phyloP scores from a whole-genome alignment of 2,329 filamentous ascomycete species.

The Xylariaceae sp. region DNA sequence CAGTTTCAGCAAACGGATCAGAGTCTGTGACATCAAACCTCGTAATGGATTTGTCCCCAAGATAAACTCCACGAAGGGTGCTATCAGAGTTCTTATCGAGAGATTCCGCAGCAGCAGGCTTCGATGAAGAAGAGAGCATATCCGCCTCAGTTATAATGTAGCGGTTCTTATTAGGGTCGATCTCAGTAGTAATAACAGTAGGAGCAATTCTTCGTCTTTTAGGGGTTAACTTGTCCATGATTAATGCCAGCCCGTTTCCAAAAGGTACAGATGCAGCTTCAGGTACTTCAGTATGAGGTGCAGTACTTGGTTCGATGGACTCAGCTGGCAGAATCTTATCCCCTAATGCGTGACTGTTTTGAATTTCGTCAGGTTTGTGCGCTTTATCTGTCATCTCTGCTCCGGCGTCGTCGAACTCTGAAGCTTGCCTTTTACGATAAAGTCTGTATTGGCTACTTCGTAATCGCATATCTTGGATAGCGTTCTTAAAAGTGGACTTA shows the following conservation, averaged over 20 bases:
- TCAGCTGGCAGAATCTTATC: neutral
- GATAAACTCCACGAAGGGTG: conserved; percentile 26
- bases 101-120: neutral
- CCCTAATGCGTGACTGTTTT: neutral
- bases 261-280: neutral
- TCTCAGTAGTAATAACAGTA: conserved; percentile 27
- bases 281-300: neutral
- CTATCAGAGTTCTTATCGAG: neutral
- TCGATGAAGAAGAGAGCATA: conserved; percentile 12
- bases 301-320: neutral
- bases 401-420: conserved; percentile 24
- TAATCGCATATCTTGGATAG: conserved; percentile 61
- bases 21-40: conserved; percentile 35
- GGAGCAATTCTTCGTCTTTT: conserved; percentile 39
- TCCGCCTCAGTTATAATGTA: conserved; percentile 38
- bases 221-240: conserved; percentile 8
- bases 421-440: conserved; percentile 33
- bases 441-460: conserved; percentile 56
- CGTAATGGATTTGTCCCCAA: conserved; percentile 35
- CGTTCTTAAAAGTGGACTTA: conserved; percentile 61
- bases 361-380: neutral
- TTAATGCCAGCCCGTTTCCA: neutral
- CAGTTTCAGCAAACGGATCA: neutral
- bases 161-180: conserved; percentile 27
- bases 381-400: conserved; percentile 3